Evolutionary conservation across 192 early-diverging fungal species (phyloP).

Genomic region (Chytriomyces hyalinus): DNA sequence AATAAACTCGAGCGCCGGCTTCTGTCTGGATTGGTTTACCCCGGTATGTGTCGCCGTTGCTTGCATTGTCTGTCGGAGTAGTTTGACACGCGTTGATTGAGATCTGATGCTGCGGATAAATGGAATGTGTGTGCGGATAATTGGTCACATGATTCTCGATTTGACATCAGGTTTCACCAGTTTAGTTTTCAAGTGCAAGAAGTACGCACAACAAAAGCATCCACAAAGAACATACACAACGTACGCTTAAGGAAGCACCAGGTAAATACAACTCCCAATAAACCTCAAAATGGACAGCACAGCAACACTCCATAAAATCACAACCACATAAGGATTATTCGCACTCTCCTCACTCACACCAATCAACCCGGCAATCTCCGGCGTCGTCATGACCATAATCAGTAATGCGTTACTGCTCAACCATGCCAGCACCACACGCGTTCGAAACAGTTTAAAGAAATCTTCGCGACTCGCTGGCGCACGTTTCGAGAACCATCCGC

Average conservation of each 20-base stretch:
- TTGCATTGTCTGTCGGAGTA: too few species aligned
- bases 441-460: conserved; percentile 57
- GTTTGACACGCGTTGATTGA: too few species aligned
- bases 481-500: neutral
- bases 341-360: conserved; percentile 1
- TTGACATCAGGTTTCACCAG: too few species aligned
- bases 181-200: too few species aligned
- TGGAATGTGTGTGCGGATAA: too few species aligned
- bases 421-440: conserved; percentile 56
- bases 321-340: conserved; percentile 33
- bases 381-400: conserved; percentile 50
- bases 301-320: conserved; percentile 73
- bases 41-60: too few species aligned
- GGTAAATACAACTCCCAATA: conserved; percentile 55
- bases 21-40: too few species aligned
- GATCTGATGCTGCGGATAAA: too few species aligned
- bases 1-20: too few species aligned
- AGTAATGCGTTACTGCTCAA: conserved; percentile 50
- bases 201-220: too few species aligned
- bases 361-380: conserved; percentile 22
- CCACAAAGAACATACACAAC: neutral
- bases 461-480: conserved; percentile 42
- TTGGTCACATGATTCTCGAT: too few species aligned
- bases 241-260: conserved; percentile 5
- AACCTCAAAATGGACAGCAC: conserved; percentile 74